phyloP scores from a whole-genome alignment of 306 rosid genomes.

The Dicorynia guianensis region DNA sequence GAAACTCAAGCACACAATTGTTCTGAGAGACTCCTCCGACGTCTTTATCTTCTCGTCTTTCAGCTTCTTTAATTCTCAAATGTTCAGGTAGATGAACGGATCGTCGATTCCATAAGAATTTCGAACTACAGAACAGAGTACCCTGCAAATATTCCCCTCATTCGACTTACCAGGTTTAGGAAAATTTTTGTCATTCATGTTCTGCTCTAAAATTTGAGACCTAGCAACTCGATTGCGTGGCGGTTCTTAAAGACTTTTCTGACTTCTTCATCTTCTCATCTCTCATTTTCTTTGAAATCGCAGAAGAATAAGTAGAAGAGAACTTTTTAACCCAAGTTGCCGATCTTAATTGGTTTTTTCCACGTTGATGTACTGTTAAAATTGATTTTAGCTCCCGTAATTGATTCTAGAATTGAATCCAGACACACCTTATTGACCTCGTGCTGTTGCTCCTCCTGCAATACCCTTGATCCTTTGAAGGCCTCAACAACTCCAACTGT shows the following conservation, averaged over 20 bases:
- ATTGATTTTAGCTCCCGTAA: no score
- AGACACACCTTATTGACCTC: constrained; percentile 40
- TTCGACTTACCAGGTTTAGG: no score
- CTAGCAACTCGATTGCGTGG: constrained; percentile 83
- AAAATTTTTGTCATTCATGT: no score
- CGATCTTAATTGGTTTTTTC: constrained; percentile 44
- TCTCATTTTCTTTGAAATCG: constrained; percentile 39
- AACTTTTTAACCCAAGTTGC: constrained; percentile 44
- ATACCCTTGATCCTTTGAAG: constrained; percentile 68
- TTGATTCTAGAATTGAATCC: no score
- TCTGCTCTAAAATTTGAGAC: constrained; percentile 54
- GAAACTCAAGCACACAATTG: no score
- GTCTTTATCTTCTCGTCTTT: no score
- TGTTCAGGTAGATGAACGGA: neutral
- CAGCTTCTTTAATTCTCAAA: neutral
- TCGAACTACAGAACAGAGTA: neutral
- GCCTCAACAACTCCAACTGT: constrained; percentile 52
- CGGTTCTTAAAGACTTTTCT: constrained; percentile 72
- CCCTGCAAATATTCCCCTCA: no score
- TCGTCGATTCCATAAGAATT: neutral
- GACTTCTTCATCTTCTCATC: constrained; percentile 57
- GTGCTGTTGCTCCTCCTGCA: constrained; percentile 53
- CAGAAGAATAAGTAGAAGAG: constrained; percentile 45
- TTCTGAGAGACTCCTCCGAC: no score
- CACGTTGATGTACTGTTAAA: no score